Conservation (phyloP, 371 early-diverging fungal genomes). For the Chytridium lagenaria region DNA sequence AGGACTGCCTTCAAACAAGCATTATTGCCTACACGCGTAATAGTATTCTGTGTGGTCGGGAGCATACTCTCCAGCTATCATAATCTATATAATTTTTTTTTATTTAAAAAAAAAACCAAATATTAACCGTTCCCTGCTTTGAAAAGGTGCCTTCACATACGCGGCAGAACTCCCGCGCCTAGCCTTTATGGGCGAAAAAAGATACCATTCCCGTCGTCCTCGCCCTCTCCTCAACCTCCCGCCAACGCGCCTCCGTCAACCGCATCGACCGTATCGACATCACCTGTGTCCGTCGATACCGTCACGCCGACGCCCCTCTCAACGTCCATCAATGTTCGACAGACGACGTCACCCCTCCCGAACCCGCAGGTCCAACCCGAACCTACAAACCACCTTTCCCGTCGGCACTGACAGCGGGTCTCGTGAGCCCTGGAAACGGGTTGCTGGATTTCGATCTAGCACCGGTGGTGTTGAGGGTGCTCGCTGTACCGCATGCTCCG, state of each 20-base stretch:
- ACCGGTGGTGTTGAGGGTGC: not conserved
- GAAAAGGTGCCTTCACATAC: slow-evolving; percentile 7
- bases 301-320: slow-evolving; percentile 1
- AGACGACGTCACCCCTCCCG: not conserved
- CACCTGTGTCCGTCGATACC: not conserved
- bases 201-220: not conserved
- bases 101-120: too few relatives aligned
- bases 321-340: not conserved
- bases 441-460: not conserved
- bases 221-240: not conserved
- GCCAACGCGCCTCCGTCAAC: not conserved
- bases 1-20: too few relatives aligned
- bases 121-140: too few relatives aligned
- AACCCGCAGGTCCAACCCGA: slow-evolving; percentile 3
- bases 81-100: too few relatives aligned
- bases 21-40: too few relatives aligned
- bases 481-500: not conserved
- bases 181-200: not conserved
- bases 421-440: not conserved
- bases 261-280: slow-evolving; percentile 1
- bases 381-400: slow-evolving; percentile 11
- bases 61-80: too few relatives aligned
- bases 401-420: not conserved
- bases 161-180: slow-evolving; percentile 8
- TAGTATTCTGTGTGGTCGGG: too few relatives aligned